Conservation (phyloP, 1,284 basidiomycete species). For the Ceratobasidium theobromae region DNA sequence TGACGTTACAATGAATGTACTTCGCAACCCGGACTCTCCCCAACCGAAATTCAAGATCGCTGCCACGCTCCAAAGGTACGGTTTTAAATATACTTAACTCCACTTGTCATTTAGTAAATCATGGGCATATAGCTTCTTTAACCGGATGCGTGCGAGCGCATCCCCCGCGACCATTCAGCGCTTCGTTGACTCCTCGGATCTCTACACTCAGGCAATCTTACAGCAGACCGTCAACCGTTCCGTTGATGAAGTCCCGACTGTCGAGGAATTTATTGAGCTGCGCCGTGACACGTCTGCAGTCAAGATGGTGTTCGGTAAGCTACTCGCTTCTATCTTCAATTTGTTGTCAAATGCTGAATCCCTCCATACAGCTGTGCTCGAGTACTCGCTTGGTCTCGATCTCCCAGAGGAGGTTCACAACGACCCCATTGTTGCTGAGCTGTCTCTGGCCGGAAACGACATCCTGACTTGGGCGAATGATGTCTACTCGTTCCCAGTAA, state of each 20-base stretch:
- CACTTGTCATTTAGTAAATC: slow-evolving; percentile 33
- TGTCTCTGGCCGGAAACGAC: slow-evolving; percentile 34
- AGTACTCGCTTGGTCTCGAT: slow-evolving; percentile 35
- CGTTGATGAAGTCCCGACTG: slow-evolving; percentile 46
- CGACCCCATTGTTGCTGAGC: slow-evolving; percentile 33
- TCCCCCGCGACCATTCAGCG: slow-evolving; percentile 45
- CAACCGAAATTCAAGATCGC: slow-evolving; percentile 48
- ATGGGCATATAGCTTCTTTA: slow-evolving; percentile 43
- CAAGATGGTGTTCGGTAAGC: slow-evolving; percentile 50
- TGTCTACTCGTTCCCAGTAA: slow-evolving; percentile 36
- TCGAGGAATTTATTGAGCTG: slow-evolving; percentile 50
- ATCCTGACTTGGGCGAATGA: slow-evolving; percentile 37
- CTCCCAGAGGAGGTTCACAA: slow-evolving; percentile 36
- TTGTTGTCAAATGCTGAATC: not conserved
- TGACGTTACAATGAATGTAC: slow-evolving; percentile 43
- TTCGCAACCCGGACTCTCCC: slow-evolving; percentile 42
- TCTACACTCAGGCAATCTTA: slow-evolving; percentile 48
- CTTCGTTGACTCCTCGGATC: slow-evolving; percentile 47
- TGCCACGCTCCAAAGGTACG: slow-evolving; percentile 49
- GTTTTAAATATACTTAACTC: not conserved
- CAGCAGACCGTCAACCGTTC: slow-evolving; percentile 47
- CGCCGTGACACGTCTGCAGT: slow-evolving; percentile 50
- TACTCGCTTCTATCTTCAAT: not conserved
- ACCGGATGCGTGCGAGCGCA: slow-evolving; percentile 46
- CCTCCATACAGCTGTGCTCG: slow-evolving; percentile 41